A percentile compares a stretch with the other conserved stretches of the same genome.
Evolutionary conservation across 2,329 filamentous ascomycete species (phyloP).

Genomic region (Coccinonectria pachysandricola): DNA sequence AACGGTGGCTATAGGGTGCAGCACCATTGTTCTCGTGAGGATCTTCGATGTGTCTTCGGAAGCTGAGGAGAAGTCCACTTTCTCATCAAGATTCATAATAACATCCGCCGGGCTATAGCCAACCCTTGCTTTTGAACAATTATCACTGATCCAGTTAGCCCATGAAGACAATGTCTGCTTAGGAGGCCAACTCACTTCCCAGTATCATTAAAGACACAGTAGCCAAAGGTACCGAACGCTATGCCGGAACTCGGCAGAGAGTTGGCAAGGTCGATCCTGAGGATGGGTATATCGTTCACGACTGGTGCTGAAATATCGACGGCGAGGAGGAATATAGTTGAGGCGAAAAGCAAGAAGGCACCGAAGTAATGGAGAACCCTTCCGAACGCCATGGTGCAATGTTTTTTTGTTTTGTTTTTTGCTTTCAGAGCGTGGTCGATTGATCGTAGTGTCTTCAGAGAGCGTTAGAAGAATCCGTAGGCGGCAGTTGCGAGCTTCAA

Average conservation of each 20-base stretch:
- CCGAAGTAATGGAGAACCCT: conserved; percentile 46
- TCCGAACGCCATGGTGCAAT: conserved; percentile 34
- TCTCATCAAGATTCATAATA: conserved; percentile 25
- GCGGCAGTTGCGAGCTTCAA: conserved; percentile 1
- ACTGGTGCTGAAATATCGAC: conserved; percentile 50
- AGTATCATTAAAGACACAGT: conserved; percentile 31
- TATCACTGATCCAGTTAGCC: conserved; percentile 24
- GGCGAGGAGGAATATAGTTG: conserved; percentile 46
- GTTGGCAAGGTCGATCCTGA: conserved; percentile 40
- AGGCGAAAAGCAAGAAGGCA: conserved; percentile 44
- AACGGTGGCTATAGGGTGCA: conserved; percentile 50
- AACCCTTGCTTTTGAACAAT: conserved; percentile 37
- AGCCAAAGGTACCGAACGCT: conserved; percentile 51
- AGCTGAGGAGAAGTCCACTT: conserved; percentile 30
- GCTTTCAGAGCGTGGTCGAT: conserved; percentile 1
- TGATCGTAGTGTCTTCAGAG: no score
- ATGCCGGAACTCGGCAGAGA: conserved; percentile 26
- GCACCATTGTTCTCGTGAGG: conserved; percentile 49
- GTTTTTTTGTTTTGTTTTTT: conserved; percentile 4
- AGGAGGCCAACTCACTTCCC: conserved; percentile 10
- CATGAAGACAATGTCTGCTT: not conserved
- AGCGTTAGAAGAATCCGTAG: no score
- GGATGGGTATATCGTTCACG: conserved; percentile 41
- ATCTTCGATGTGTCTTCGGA: conserved; percentile 34
- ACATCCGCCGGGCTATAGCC: conserved; percentile 46